Evolutionary conservation across 1,284 basidiomycete genomes (phyloP), one percentile per base, ranked within the genome.

Genomic region (Sanghuangporus sanghuang): DNA sequence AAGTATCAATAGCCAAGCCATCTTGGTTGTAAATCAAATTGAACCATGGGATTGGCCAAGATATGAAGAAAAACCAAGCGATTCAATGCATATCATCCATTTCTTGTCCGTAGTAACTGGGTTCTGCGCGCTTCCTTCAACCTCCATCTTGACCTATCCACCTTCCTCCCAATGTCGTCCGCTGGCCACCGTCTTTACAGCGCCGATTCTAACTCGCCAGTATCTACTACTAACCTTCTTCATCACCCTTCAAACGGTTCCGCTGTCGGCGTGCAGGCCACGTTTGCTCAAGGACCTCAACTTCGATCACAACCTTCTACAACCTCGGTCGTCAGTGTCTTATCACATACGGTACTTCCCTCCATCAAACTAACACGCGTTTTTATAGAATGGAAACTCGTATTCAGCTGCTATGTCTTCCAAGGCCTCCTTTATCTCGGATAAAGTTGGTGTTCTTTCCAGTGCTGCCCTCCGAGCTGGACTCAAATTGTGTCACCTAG

Each of bases 401-500:
- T 83, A 81, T 69, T 68, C 71, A 52, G 70, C 71, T 61, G 72
- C 70, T 55, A 53, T 71, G 69, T 69, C 35, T 40, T 59, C 61
- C 68, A 59, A 57, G 54, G 60, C 67, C 7, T 57, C 68, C 27
- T 77, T 75, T 32, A 74, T 77, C 49, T 74, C 76, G 5, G 75
- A 76, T 71, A 77, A 77, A 73, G 76, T 77, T 8, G 67, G 65
- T 46, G 14, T 39, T 27, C 55, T 7, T 42, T 16, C 8, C 27
- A 21, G 8, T n/a, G 64, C 80, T 81, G 35, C 35, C 78, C 84
- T 70, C 84, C 84, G 75, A 83, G 75, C 65, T 44, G 70, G 68
- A 50, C 32, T 50, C 57, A 5, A 14, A 2, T 38, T 38, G n/a
- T 14, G 42, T 11, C 50, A 46, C 8, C 23, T 69, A 91, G 88